Evolutionary conservation across 2,329 filamentous ascomycete species (phyloP), one percentile per base, ranked within the genome.

Genomic region (Talaromyces sp.): DNA sequence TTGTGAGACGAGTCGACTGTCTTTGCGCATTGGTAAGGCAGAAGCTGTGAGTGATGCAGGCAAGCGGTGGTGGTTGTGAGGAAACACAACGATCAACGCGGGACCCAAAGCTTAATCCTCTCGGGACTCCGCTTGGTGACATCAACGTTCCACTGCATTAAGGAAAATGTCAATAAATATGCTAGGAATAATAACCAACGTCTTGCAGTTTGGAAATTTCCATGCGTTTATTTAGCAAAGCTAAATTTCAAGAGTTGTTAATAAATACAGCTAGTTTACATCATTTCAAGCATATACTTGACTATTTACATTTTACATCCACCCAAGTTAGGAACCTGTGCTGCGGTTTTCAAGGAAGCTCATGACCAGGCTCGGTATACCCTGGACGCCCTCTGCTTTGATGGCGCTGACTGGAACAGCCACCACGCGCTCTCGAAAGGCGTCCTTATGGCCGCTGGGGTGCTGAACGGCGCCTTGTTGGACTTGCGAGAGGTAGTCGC

Each of bases 341-440:
- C 41, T 66, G 41, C 59, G 59, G 38, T 62, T 70, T 52, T 78
- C 75, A 62, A 80, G 63, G 56, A 79, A 69, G 46, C 75, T 73
- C 62, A 78, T 74, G 35, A 78, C 73, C 43, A 76, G 69, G 43
- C 72, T 71, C 2, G 77, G 75, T 56, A 80, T 77, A 19, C 71
- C 70, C 60, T 91, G 86, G 9, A 96, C 87, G 3, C 93, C 93
- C 72, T 97, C 87, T 5, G 89, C 90, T 61, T 88, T 85, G 64
- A 97, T 96, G 54, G 93, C 95, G 72, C 93, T 96, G 54, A 98
- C 87, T 0, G 95, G 95, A 62, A 98, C 86, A 21, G 85, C 89
- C 24, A 84, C 80, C 32, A 86, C 62, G 24, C 76, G 77, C 53
- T 77, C 75, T 62, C 74, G 82, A 84, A 85, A 88, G 6, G 79